phyloP scores from a whole-genome alignment of 2,329 filamentous ascomycete species.

The Xylariaceae sp. region DNA sequence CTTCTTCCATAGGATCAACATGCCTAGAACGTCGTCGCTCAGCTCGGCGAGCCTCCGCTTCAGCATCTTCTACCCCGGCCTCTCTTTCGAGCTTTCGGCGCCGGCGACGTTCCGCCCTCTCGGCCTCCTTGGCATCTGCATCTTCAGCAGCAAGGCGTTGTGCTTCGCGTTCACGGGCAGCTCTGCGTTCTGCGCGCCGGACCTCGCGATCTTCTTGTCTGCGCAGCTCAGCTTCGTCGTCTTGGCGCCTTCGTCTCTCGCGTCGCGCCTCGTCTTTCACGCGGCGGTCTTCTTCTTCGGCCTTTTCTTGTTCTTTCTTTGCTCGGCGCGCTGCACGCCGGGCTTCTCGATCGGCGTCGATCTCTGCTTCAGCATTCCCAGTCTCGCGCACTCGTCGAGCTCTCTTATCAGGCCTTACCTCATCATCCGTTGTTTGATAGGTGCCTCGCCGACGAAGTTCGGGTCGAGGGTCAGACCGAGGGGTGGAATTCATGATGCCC shows the following conservation, averaged over 20 bases:
- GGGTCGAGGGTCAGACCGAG: conserved; percentile 40
- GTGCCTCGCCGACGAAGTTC: conserved; percentile 49
- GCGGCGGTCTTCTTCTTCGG: conserved; percentile 53
- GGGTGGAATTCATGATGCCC: conserved; percentile 46
- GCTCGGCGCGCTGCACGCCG: conserved; percentile 60
- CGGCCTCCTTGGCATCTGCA: conserved; percentile 35
- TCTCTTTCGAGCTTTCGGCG: conserved; percentile 38
- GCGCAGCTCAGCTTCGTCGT: conserved; percentile 53
- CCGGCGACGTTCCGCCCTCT: conserved; percentile 38
- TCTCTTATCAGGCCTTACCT: conserved; percentile 38
- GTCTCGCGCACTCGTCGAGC: conserved; percentile 38
- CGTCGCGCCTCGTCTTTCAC: conserved; percentile 55
- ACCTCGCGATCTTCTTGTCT: conserved; percentile 56
- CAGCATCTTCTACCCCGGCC: conserved; percentile 40
- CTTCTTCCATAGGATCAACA: conserved; percentile 44
- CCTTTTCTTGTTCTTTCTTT: conserved; percentile 51
- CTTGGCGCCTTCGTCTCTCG: conserved; percentile 50
- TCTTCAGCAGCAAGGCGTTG: conserved; percentile 49
- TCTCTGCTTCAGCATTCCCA: conserved; percentile 46
- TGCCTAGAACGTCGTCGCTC: conserved; percentile 48
- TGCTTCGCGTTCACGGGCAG: conserved; percentile 46
- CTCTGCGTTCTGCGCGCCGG: conserved; percentile 51
- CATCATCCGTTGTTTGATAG: conserved; percentile 48
- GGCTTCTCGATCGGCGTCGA: conserved; percentile 57
- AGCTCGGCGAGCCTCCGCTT: conserved; percentile 45